Conservation (phyloP, 306 rosid genomes). For the Chamaecrista fasciculata region DNA sequence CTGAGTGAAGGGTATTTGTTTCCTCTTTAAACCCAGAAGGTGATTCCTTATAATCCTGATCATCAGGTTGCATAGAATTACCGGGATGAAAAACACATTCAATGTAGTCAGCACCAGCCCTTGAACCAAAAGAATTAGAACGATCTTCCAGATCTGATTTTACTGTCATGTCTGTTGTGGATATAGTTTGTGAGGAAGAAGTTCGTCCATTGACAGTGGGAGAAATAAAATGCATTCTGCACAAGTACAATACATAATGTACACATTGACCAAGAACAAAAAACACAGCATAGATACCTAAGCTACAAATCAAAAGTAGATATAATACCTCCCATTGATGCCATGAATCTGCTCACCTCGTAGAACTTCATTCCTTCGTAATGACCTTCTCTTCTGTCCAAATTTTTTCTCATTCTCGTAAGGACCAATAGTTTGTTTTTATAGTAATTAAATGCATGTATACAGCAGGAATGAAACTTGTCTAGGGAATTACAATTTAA, state of each 20-base stretch:
- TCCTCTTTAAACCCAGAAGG: slow-evolving; percentile 44
- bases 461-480: slow-evolving; percentile 9
- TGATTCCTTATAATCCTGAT: slow-evolving; percentile 51
- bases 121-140: slow-evolving; percentile 69
- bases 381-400: slow-evolving; percentile 79
- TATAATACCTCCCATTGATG: slow-evolving; percentile 66
- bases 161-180: slow-evolving; percentile 37
- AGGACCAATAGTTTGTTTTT: slow-evolving; percentile 28
- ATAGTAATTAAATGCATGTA: slow-evolving; percentile 22
- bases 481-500: slow-evolving; percentile 21
- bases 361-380: slow-evolving; percentile 51
- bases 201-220: slow-evolving; percentile 35
- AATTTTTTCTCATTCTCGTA: slow-evolving; percentile 27
- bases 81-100: slow-evolving; percentile 67
- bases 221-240: slow-evolving; percentile 57
- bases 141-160: slow-evolving; percentile 45
- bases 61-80: slow-evolving; percentile 46
- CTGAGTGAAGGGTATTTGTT: slow-evolving; percentile 41
- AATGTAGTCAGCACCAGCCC: slow-evolving; percentile 58
- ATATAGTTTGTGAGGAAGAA: slow-evolving; percentile 37
- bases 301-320: slow-evolving; percentile 11
- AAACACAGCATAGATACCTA: slow-evolving; percentile 14
- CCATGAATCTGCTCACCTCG: slow-evolving; percentile 52
- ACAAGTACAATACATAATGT: slow-evolving; percentile 33
- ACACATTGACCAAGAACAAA: slow-evolving; percentile 29